Conservation (phyloP, 805 yeast species). For the Cyberlindnera maritima region DNA sequence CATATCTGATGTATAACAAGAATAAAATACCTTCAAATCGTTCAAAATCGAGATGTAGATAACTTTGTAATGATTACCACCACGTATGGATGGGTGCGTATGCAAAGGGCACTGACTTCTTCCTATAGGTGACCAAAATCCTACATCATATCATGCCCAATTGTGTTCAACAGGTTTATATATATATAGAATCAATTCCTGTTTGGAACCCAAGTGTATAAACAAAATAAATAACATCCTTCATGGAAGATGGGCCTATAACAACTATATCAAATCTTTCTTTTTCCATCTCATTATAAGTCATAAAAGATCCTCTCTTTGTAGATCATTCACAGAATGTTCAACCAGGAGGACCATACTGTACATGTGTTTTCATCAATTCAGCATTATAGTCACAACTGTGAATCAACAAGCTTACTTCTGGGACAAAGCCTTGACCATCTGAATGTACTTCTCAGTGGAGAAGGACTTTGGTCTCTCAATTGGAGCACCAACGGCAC, state of each 20-base stretch:
- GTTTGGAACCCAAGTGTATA: not conserved
- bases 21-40: too few species aligned
- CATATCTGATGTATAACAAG: too few species aligned
- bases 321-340: not conserved
- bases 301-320: conserved; percentile 2
- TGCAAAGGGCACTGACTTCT: too few species aligned
- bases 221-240: conserved; percentile 2
- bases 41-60: too few species aligned
- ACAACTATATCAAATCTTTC: not conserved
- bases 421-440: conserved; percentile 49
- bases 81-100: too few species aligned
- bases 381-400: not conserved
- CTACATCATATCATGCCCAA: too few species aligned
- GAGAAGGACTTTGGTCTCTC: conserved; percentile 94
- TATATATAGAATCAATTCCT: not conserved
- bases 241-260: not conserved
- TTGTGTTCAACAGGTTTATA: not conserved
- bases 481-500: conserved; percentile 78
- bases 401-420: conserved; percentile 19
- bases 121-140: too few species aligned
- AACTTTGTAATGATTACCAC: too few species aligned
- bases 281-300: conserved; percentile 9
- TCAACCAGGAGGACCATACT: not conserved
- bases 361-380: not conserved
- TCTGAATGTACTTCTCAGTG: conserved; percentile 85